phyloP scores from a whole-genome alignment of 352 stramenopile genomes.

The Phytophthora macrochlamydospora region DNA sequence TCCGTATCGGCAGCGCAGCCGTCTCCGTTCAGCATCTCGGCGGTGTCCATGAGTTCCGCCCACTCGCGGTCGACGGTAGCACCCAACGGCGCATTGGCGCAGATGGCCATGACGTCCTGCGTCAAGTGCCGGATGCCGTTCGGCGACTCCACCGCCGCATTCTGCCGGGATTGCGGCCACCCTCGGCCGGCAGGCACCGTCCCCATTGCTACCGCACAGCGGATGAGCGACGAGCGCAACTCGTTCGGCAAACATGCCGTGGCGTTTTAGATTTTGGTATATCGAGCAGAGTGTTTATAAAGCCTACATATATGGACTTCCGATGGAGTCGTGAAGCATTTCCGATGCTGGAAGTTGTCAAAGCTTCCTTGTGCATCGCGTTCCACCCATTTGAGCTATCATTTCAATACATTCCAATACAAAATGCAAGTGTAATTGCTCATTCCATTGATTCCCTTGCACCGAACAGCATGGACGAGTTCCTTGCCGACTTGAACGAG shows the following conservation, averaged over 20 bases:
- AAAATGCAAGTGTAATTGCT: no score
- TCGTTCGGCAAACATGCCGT: constrained; percentile 27
- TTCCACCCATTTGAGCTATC: no score
- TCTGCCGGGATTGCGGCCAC: constrained; percentile 81
- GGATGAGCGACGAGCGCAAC: constrained; percentile 16
- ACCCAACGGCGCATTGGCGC: constrained; percentile 4
- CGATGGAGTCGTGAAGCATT: background rate
- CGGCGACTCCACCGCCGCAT: constrained; percentile 48
- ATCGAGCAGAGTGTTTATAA: constrained; percentile 6
- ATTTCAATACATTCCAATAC: no score
- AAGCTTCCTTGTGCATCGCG: no score
- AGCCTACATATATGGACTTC: constrained; percentile 1
- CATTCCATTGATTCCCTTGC: background rate
- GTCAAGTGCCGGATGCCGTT: constrained; percentile 63
- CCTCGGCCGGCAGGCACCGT: constrained; percentile 33
- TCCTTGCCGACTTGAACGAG: constrained; percentile 72
- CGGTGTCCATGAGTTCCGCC: constrained; percentile 12
- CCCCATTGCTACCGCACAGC: constrained; percentile 15
- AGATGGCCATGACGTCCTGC: constrained; percentile 36
- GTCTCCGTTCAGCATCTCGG: constrained; percentile 33
- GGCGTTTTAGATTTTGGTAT: constrained; percentile 20
- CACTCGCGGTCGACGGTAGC: constrained; percentile 14
- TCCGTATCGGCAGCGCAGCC: constrained; percentile 22
- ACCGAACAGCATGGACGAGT: constrained; percentile 62
- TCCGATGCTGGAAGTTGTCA: background rate